Percentiles rank a stretch among this genome's conserved stretches.
Conservation (phyloP, 495 filamentous ascomycete species). For the Penicillium subrubescens region DNA sequence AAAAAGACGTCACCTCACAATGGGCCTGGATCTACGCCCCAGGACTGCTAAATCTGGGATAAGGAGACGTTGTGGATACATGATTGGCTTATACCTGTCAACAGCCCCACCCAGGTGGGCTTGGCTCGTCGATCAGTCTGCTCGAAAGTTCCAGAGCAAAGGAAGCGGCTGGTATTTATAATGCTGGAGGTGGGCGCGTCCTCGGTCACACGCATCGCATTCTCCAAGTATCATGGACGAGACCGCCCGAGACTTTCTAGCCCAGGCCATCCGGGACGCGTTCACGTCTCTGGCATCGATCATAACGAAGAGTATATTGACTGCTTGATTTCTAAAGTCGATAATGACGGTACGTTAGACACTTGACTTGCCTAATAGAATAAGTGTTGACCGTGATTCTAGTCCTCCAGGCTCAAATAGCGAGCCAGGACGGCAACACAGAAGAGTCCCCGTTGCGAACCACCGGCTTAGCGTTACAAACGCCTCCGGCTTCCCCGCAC, state of each 20-base stretch:
- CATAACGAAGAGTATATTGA: slow-evolving; percentile 7
- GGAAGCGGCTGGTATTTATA: too few species aligned
- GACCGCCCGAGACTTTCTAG: slow-evolving; percentile 6
- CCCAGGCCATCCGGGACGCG: neutral
- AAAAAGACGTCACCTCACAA: too few species aligned
- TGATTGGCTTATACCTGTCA: neutral
- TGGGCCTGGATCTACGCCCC: too few species aligned
- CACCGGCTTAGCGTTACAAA: too few species aligned
- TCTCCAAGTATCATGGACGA: slow-evolving; percentile 1
- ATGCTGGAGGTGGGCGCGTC: too few species aligned
- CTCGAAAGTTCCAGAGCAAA: neutral
- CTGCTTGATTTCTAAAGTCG: slow-evolving; percentile 2
- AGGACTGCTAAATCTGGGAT: neutral
- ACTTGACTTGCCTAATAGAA: neutral
- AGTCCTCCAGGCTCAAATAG: neutral
- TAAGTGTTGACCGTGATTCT: neutral
- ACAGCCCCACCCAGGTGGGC: neutral
- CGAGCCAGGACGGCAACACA: neutral
- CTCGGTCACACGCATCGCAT: neutral
- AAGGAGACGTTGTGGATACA: neutral
- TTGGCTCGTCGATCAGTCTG: neutral
- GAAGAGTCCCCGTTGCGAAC: too few species aligned
- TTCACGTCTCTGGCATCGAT: neutral
- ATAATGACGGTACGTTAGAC: slow-evolving; percentile 1
- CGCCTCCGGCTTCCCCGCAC: too few species aligned